Evolutionary conservation across 2,329 filamentous ascomycete species (phyloP).

Genomic region (Fusarium longipes): DNA sequence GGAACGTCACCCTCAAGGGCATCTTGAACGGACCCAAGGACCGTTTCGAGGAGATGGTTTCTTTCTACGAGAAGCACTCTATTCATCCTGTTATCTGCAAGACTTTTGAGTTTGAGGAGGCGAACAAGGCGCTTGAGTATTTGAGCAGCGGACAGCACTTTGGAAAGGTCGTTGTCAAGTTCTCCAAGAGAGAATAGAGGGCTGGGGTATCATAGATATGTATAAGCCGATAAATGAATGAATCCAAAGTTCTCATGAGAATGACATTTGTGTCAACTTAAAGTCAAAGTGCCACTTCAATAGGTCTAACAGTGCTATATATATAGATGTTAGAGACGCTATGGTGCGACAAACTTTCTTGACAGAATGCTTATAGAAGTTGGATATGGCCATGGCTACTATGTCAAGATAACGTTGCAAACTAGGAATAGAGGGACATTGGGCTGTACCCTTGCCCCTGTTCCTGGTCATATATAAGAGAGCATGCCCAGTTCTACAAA

Average conservation of each 20-base stretch:
- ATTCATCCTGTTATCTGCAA: slow-evolving; percentile 62
- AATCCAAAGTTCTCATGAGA: background rate
- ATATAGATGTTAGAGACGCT: background rate
- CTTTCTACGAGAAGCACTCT: slow-evolving; percentile 57
- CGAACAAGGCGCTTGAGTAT: slow-evolving; percentile 63
- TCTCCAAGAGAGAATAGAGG: slow-evolving; percentile 44
- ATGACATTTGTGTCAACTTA: background rate
- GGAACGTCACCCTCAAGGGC: slow-evolving; percentile 62
- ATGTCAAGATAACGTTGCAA: background rate
- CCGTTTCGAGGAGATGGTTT: slow-evolving; percentile 65
- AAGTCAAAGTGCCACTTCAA: too few species aligned
- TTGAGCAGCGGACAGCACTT: slow-evolving; percentile 65
- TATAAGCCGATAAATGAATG: background rate
- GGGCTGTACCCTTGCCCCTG: background rate
- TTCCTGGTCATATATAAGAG: background rate
- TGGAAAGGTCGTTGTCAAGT: slow-evolving; percentile 66
- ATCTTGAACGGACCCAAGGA: slow-evolving; percentile 70
- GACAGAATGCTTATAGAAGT: background rate
- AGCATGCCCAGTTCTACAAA: background rate
- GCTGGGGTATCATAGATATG: background rate
- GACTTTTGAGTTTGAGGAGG: slow-evolving; percentile 60
- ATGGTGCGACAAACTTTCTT: background rate
- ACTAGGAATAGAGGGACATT: background rate
- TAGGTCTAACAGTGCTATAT: background rate
- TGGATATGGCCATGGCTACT: background rate